Evolutionary conservation across 345 rosid species (phyloP).

Genomic region (Erucastrum elatum): DNA sequence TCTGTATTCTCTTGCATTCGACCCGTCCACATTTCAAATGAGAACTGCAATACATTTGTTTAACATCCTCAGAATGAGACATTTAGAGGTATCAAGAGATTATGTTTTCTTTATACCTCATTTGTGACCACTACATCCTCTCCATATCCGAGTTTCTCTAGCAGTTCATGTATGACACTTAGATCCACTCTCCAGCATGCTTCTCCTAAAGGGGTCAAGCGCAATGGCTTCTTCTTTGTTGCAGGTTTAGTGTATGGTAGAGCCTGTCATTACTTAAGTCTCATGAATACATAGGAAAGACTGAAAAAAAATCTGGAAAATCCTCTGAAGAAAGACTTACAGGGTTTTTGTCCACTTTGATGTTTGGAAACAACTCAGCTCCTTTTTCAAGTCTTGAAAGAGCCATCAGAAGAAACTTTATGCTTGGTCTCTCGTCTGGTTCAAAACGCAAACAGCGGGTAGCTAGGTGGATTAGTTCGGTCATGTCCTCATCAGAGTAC

Average conservation of each 20-base stretch:
- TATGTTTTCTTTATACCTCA: constrained; percentile 55
- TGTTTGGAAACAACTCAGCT: constrained; percentile 57
- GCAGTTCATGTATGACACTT: constrained; percentile 80
- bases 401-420: constrained; percentile 76
- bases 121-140: constrained; percentile 88
- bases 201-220: constrained; percentile 77
- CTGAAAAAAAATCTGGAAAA: not conserved
- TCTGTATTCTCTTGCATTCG: constrained; percentile 92
- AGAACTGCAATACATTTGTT: constrained; percentile 52
- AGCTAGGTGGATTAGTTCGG: constrained; percentile 83
- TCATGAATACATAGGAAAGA: constrained; percentile 15
- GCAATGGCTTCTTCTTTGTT: constrained; percentile 47
- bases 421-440: constrained; percentile 93
- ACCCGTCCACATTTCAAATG: constrained; percentile 97
- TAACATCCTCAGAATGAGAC: not conserved
- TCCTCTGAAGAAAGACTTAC: constrained; percentile 19
- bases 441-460: constrained; percentile 86
- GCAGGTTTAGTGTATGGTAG: constrained; percentile 44
- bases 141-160: constrained; percentile 84
- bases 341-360: constrained; percentile 28
- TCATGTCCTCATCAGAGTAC: constrained; percentile 92
- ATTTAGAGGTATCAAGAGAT: constrained; percentile 3
- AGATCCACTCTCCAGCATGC: constrained; percentile 86
- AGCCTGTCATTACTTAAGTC: constrained; percentile 48
- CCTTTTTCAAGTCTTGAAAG: constrained; percentile 83